Conservation (phyloP, 1,284 basidiomycete genomes). For the Heterobasidion annosum region DNA sequence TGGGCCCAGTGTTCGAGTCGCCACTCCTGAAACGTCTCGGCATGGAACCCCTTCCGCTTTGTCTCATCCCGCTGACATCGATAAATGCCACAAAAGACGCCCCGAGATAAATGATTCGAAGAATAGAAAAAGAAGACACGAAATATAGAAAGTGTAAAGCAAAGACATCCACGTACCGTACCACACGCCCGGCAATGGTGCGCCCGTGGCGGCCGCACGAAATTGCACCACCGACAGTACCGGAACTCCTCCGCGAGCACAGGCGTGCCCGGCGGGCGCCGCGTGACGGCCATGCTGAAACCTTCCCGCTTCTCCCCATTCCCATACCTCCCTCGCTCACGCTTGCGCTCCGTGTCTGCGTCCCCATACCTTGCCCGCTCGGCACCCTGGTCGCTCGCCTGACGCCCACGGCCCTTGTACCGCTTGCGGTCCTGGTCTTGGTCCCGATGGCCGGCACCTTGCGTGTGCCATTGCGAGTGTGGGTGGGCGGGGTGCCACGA, state of each 20-base stretch:
- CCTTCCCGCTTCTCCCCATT: not conserved
- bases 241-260: constrained; percentile 45
- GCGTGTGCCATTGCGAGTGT: too few species aligned
- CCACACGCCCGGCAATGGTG: constrained; percentile 76
- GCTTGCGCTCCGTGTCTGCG: not conserved
- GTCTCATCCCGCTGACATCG: too few species aligned
- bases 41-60: too few species aligned
- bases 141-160: not conserved
- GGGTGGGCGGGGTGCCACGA: too few species aligned
- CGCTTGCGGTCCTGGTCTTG: too few species aligned
- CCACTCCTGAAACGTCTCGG: too few species aligned
- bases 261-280: constrained; percentile 37
- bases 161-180: constrained; percentile 32
- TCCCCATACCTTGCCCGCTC: too few species aligned
- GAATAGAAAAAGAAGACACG: not conserved
- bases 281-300: constrained; percentile 1
- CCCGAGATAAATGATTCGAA: not conserved
- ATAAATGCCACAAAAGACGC: not conserved
- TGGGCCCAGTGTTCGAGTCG: too few species aligned
- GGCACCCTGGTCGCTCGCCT: too few species aligned
- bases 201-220: constrained; percentile 60
- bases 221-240: constrained; percentile 47
- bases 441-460: too few species aligned
- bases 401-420: too few species aligned
- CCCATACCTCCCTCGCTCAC: not conserved